These are phyloP conservation scores for Polytrichum formosum DNA, from an alignment of 225 moss, liverwort and hornwort genomes.

Conservation along the genomic window DNA sequence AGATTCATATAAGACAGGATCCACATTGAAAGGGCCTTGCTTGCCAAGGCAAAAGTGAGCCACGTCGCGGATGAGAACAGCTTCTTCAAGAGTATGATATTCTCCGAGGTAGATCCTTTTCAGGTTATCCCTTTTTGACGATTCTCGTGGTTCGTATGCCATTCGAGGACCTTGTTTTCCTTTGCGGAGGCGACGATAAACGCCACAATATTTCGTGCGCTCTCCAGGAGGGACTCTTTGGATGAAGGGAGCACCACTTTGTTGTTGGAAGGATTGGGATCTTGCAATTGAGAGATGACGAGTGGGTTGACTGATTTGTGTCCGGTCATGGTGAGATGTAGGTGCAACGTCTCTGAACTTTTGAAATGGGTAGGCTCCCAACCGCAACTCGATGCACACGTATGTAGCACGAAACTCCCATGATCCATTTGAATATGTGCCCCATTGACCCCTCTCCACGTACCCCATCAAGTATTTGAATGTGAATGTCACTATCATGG, in stretches of 20 bases:
- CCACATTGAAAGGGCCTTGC: neutral
- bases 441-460: constrained; percentile 3
- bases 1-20: neutral
- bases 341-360: constrained; percentile 3
- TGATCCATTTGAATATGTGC: constrained; percentile 3
- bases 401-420: constrained; percentile 6
- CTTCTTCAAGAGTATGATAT: constrained; percentile 2
- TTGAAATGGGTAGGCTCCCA: constrained; percentile 6
- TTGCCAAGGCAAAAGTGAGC: neutral
- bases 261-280: neutral
- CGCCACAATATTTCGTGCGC: neutral
- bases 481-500: neutral
- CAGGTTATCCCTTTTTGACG: neutral
- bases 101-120: neutral
- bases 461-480: constrained; percentile 1
- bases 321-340: neutral
- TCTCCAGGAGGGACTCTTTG: too few relatives aligned
- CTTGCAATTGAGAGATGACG: neutral
- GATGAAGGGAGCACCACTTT: too few relatives aligned
- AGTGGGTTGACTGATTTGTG: neutral
- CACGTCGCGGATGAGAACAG: constrained; percentile 1
- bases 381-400: constrained; percentile 2
- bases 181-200: neutral
- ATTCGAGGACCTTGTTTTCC: neutral
- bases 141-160: neutral